Conservation (phyloP, 2,329 filamentous ascomycete species). For the Clonostachys chloroleuca region DNA sequence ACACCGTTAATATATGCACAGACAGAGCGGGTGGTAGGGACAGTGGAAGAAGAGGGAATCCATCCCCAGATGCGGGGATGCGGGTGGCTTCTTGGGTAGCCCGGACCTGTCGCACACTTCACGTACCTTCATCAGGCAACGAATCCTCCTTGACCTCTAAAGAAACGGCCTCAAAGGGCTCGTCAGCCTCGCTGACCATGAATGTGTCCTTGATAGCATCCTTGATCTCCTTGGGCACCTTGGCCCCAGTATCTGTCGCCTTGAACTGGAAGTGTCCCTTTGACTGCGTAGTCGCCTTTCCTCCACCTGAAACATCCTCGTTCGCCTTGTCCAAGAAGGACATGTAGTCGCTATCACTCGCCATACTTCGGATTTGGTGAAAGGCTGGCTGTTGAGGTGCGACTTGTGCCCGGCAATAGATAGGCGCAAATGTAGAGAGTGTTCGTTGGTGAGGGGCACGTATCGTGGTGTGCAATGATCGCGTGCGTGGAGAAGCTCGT, state of each 20-base stretch:
- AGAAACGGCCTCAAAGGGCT: constrained; percentile 76
- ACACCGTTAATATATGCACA: neutral
- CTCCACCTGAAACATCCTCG: constrained; percentile 59
- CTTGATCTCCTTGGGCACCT: constrained; percentile 56
- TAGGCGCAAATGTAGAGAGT: too few species aligned
- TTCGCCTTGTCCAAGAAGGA: constrained; percentile 87
- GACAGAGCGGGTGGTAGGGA: neutral
- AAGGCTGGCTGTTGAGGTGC: constrained; percentile 9
- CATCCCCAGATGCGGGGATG: neutral
- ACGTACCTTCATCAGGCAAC: constrained; percentile 58
- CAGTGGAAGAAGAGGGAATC: neutral
- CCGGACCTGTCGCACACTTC: too few species aligned
- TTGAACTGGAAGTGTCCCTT: constrained; percentile 34
- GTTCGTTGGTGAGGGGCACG: too few species aligned
- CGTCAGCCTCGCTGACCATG: constrained; percentile 80
- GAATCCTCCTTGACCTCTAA: constrained; percentile 52
- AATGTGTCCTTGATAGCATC: constrained; percentile 48
- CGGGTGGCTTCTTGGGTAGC: neutral
- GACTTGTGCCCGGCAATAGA: too few species aligned
- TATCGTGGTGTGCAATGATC: too few species aligned
- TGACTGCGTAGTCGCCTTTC: constrained; percentile 8
- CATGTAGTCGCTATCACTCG: constrained; percentile 77
- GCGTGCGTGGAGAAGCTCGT: too few species aligned
- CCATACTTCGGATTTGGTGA: constrained; percentile 41
- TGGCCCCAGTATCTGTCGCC: constrained; percentile 44